Conservation (phyloP, 306 rosid species). For the Psophocarpus tetragonolobus region DNA sequence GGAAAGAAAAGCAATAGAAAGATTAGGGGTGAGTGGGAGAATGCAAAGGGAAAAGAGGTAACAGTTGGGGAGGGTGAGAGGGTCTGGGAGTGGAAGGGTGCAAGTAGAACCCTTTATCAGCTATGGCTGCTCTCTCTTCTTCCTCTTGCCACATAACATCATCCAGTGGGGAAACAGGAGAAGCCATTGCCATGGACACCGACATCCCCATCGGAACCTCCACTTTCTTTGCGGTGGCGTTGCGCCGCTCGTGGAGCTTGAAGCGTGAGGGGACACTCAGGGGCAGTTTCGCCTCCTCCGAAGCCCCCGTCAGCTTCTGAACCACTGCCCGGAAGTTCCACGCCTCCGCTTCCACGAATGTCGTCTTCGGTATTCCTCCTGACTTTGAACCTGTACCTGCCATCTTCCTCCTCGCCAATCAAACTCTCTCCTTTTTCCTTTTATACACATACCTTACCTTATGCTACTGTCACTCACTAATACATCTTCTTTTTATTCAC, state of each 20-base stretch:
- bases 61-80: slow-evolving; percentile 65
- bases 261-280: slow-evolving; percentile 60
- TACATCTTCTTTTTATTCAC: not conserved
- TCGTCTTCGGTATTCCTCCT: slow-evolving; percentile 66
- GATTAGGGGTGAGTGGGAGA: slow-evolving; percentile 50
- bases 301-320: slow-evolving; percentile 85
- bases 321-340: slow-evolving; percentile 79
- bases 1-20: no score
- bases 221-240: slow-evolving; percentile 55
- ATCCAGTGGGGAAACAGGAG: slow-evolving; percentile 89
- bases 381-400: no score
- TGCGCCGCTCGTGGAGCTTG: slow-evolving; percentile 89
- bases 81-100: slow-evolving; percentile 69
- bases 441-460: no score
- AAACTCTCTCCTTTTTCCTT: no score
- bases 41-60: slow-evolving; percentile 78
- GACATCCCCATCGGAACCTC: slow-evolving; percentile 40
- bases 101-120: slow-evolving; percentile 76
- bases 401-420: no score
- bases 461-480: not conserved
- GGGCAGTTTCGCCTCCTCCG: slow-evolving; percentile 66
- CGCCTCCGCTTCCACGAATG: slow-evolving; percentile 83
- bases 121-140: slow-evolving; percentile 57
- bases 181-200: slow-evolving; percentile 41
- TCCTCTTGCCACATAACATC: slow-evolving; percentile 59